These are phyloP conservation scores for Spirogloea muscicola DNA, from an alignment of 139 green algal species.

Conservation along the genomic window DNA sequence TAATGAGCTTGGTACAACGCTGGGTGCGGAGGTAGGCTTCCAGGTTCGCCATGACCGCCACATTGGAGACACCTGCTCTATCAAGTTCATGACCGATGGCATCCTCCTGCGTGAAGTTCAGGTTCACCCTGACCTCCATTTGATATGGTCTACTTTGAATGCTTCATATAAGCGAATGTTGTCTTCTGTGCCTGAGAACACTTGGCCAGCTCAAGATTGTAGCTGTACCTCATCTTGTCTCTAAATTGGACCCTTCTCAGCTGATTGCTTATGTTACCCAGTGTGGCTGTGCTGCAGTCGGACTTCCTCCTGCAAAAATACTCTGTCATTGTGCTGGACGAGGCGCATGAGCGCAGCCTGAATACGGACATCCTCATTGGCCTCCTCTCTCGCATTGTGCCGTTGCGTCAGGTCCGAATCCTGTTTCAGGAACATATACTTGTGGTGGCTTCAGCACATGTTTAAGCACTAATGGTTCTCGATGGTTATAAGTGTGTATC, in stretches of 20 bases:
- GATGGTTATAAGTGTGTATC: too few relatives aligned
- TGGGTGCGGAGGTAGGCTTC: conserved; percentile 83
- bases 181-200: too few relatives aligned
- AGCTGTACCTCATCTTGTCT: too few relatives aligned
- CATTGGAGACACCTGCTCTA: conserved; percentile 53
- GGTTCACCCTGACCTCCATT: conserved; percentile 46
- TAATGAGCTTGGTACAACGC: conserved; percentile 65
- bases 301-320: conserved; percentile 69
- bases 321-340: conserved; percentile 73
- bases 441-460: too few relatives aligned
- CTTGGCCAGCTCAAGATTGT: too few relatives aligned
- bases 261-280: too few relatives aligned
- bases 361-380: conserved; percentile 86
- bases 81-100: conserved; percentile 97
- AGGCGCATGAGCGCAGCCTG: conserved; percentile 88
- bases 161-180: too few relatives aligned
- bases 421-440: too few relatives aligned
- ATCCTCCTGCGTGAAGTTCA: conserved; percentile 83
- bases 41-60: conserved; percentile 81
- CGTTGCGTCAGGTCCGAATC: conserved; percentile 72
- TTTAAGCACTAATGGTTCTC: too few relatives aligned
- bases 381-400: conserved; percentile 83
- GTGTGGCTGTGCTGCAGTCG: too few relatives aligned
- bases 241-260: too few relatives aligned
- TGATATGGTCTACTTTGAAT: conserved; percentile 26